Evolutionary conservation across 208 protist genomes (phyloP), one percentile per base, ranked within the genome.

Genomic region (Leishmania martiniquensis): DNA sequence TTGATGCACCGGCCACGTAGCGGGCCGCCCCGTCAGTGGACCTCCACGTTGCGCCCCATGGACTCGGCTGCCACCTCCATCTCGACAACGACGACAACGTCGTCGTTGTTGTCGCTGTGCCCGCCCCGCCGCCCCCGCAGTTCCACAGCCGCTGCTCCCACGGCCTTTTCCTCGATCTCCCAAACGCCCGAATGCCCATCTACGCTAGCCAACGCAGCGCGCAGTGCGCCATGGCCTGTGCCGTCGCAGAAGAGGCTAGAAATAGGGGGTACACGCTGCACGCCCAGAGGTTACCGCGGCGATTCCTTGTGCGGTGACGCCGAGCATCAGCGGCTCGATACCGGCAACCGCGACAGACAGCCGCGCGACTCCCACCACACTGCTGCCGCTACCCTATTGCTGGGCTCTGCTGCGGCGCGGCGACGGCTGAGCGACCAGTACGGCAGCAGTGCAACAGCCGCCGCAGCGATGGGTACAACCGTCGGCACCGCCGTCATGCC

Each of bases 401-500:
- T 25, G n/a, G 47, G 25, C 15, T 29, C 45, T 12, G n/a, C 42
- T 2, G 15, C 45, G 22, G 45, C 67, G 22, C 9, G 67, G 44
- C 47, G 39, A 37, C n/a, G 44, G n/a, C 2, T n/a, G 57, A 47
- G 20, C 54, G 51, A 37, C 77, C 32, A 13, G n/a, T 49, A 32
- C 29, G 42, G 37, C 42, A 7, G 15, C 2, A 42, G 52, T 3
- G 10, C 65, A 29, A 25, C 44, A 4, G 7, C 60, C 60, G 20
- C 12, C 39, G 34, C 65, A 34, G 17, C 44, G 65, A n/a, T 70
- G 65, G 20, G 63, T 29, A 74, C 54, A 49, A 66, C 67, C 73
- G 71, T 32, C 37, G 25, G 39, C 75, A 47, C 17, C n/a, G 51
- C 49, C 52, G 32, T 12, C 54, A 6, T n/a, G 15, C 7, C 45